Evolutionary conservation across 768 basidiomycete genomes (phyloP).

Genomic region (Suillus tomentosus): DNA sequence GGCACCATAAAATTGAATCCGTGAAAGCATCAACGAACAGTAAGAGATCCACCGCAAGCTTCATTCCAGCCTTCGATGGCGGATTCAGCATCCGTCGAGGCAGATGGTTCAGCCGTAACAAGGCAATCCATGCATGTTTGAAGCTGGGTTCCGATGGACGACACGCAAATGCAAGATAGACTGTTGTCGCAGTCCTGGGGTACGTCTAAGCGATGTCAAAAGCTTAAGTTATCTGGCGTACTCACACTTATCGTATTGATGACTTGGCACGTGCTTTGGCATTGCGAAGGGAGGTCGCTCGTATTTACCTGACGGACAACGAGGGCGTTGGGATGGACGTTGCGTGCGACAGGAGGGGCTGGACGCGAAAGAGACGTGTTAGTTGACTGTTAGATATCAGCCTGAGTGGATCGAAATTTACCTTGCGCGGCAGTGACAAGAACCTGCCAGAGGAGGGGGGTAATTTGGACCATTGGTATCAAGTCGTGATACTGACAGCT

Average conservation of each 20-base stretch:
- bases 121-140: conserved; percentile 26
- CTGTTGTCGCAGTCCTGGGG: conserved; percentile 15
- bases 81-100: conserved; percentile 12
- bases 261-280: conserved; percentile 26
- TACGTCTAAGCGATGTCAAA: not conserved
- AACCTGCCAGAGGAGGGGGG: conserved; percentile 18
- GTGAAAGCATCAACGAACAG: conserved; percentile 16
- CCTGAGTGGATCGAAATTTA: conserved; percentile 5
- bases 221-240: not conserved
- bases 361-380: not conserved
- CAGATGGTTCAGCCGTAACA: not conserved
- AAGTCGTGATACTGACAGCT: not conserved
- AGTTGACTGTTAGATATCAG: not conserved
- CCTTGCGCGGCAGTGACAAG: conserved; percentile 17
- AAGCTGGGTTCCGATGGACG: conserved; percentile 17
- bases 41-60: conserved; percentile 19
- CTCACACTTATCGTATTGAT: conserved; percentile 23
- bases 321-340: conserved; percentile 15
- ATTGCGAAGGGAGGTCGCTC: conserved; percentile 18
- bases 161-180: conserved; percentile 19
- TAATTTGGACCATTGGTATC: conserved; percentile 25
- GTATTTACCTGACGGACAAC: conserved; percentile 23
- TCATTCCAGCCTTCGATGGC: conserved; percentile 20
- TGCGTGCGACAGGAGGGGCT: not conserved
- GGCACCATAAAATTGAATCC: not conserved